phyloP scores from a whole-genome alignment of 306 rosid species.

The Lathyrus oleraceus region DNA sequence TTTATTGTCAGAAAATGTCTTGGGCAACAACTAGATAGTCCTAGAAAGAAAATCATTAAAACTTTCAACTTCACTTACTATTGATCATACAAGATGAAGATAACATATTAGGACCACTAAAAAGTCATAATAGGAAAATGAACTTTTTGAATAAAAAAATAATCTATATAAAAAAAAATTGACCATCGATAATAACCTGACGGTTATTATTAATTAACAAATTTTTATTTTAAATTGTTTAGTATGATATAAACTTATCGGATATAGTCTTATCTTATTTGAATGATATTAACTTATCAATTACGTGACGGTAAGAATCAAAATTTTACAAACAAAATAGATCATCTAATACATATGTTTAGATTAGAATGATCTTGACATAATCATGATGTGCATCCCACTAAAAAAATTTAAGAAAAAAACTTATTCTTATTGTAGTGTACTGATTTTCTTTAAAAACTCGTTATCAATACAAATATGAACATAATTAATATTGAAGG shows the following conservation, averaged over 20 bases:
- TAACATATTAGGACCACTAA: conserved; percentile 4
- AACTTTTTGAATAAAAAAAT: neutral
- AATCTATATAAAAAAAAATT: neutral
- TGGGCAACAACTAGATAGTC: neutral
- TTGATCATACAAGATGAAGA: neutral
- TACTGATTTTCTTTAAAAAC: no score
- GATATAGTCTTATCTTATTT: no score
- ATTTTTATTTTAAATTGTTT: neutral
- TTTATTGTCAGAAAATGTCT: neutral
- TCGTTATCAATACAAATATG: no score
- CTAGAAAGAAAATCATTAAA: conserved; percentile 2
- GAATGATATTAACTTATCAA: no score
- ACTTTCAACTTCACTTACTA: neutral
- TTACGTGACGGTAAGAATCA: neutral
- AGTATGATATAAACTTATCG: no score
- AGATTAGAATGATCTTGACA: no score
- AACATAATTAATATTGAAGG: neutral
- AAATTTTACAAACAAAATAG: neutral
- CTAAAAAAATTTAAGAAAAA: no score
- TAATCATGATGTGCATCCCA: no score
- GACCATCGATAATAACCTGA: neutral
- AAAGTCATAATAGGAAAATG: neutral
- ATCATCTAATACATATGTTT: no score
- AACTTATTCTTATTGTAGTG: no score
- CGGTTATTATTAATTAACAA: neutral